Conservation (phyloP, 768 basidiomycete genomes). For the Sistotremastrum suecicum region DNA sequence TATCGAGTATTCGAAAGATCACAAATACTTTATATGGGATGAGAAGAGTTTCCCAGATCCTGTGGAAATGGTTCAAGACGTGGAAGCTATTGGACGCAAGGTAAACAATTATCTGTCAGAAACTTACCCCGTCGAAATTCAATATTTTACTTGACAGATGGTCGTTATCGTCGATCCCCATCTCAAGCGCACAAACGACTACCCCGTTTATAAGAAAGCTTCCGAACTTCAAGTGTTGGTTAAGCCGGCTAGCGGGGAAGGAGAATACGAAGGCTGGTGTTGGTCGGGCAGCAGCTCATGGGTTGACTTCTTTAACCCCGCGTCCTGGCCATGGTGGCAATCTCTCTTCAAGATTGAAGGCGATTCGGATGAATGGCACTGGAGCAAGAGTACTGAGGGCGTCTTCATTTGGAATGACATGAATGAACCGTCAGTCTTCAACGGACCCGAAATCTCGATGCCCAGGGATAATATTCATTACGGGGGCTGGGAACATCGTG, state of each 20-base stretch:
- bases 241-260: conserved; percentile 64
- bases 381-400: conserved; percentile 67
- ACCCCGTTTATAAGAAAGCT: conserved; percentile 77
- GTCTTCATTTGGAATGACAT: conserved; percentile 99
- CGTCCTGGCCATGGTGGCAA: conserved; percentile 84
- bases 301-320: conserved; percentile 95
- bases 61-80: conserved; percentile 81
- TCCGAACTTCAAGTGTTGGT: conserved; percentile 71
- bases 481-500: conserved; percentile 96
- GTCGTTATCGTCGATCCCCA: conserved; percentile 97
- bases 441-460: conserved; percentile 91
- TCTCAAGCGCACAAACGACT: conserved; percentile 66
- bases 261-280: conserved; percentile 96
- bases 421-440: conserved; percentile 99
- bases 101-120: conserved; percentile 23
- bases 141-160: conserved; percentile 44
- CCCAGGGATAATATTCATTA: conserved; percentile 68
- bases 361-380: conserved; percentile 46
- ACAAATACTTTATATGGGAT: conserved; percentile 98
- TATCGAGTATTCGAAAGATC: conserved; percentile 87
- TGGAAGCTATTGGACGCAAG: conserved; percentile 76
- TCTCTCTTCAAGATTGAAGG: conserved; percentile 56
- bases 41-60: conserved; percentile 87
- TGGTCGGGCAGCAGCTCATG: conserved; percentile 95
- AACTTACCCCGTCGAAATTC: conserved; percentile 1